These are phyloP conservation scores for Pinus albicaulis DNA, from an alignment of 75 land plant genomes.

Conservation along the genomic window DNA sequence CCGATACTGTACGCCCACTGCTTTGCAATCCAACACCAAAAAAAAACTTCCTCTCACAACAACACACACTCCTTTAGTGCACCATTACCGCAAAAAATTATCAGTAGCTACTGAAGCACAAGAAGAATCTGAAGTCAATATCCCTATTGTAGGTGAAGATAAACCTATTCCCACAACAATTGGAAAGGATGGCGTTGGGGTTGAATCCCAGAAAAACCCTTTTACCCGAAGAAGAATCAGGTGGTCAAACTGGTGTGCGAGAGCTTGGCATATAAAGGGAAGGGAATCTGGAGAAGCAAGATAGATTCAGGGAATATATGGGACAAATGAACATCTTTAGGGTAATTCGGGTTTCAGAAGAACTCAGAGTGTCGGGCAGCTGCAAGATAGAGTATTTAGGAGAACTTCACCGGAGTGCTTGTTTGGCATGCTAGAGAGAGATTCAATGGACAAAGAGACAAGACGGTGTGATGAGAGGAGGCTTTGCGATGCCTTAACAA, in stretches of 20 bases:
- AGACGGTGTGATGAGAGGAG: too few species aligned
- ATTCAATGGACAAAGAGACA: too few species aligned
- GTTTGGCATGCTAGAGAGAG: too few species aligned
- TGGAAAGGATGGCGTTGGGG: background rate
- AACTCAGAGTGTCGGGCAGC: too few species aligned
- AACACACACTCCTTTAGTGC: background rate
- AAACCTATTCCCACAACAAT: too few species aligned
- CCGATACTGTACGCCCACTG: background rate
- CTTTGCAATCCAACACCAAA: background rate
- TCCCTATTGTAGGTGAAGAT: too few species aligned
- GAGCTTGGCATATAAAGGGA: slow-evolving; percentile 85
- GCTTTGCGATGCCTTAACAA: too few species aligned
- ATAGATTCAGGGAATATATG: too few species aligned
- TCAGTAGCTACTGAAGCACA: background rate
- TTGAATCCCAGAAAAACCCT: slow-evolving; percentile 13
- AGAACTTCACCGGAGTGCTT: too few species aligned
- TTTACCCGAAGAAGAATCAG: slow-evolving; percentile 72
- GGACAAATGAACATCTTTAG: too few species aligned
- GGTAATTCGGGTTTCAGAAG: too few species aligned
- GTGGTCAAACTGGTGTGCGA: slow-evolving; percentile 87
- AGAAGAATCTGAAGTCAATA: background rate
- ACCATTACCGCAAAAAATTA: background rate
- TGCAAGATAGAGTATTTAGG: too few species aligned
- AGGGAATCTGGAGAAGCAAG: slow-evolving; percentile 94
- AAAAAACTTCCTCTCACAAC: background rate